phyloP scores from a whole-genome alignment of 352 stramenopile genomes.

The Thraustochytrium sp. region DNA sequence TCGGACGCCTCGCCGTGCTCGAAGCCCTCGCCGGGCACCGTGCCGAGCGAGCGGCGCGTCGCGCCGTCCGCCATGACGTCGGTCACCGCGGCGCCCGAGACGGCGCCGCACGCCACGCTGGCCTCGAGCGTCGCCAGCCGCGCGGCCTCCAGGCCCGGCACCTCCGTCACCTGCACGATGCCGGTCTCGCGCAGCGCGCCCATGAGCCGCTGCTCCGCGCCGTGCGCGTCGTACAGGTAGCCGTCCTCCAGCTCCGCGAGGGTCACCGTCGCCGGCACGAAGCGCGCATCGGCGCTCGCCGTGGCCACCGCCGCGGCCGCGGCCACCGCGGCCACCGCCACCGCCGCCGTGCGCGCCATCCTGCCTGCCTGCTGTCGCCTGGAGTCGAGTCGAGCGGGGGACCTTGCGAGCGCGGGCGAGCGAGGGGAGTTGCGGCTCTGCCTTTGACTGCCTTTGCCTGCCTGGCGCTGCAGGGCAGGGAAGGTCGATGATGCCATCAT shows the following conservation, averaged over 20 bases:
- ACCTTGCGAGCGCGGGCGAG: too few species aligned
- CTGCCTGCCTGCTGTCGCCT: too few species aligned
- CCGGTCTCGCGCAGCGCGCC: background rate
- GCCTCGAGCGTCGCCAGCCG: background rate
- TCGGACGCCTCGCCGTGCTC: background rate
- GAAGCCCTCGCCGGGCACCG: background rate
- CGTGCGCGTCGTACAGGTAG: background rate
- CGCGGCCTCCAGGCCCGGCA: background rate
- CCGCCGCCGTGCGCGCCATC: too few species aligned
- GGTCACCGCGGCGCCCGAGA: background rate
- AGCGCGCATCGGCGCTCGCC: background rate
- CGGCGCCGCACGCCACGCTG: background rate
- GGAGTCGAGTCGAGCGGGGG: too few species aligned
- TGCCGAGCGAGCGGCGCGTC: constrained; percentile 51
- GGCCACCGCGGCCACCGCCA: too few species aligned
- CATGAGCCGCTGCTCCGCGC: background rate
- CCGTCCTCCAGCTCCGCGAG: background rate
- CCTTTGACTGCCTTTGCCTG: too few species aligned
- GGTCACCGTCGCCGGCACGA: background rate
- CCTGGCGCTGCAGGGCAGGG: too few species aligned
- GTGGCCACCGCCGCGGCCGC: too few species aligned
- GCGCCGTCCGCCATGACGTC: constrained; percentile 51
- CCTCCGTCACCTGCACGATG: constrained; percentile 6
- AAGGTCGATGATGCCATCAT: too few species aligned
- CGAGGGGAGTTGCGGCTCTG: too few species aligned